Conservation (phyloP, 768 basidiomycete genomes). For the Pleurotus platypus region DNA sequence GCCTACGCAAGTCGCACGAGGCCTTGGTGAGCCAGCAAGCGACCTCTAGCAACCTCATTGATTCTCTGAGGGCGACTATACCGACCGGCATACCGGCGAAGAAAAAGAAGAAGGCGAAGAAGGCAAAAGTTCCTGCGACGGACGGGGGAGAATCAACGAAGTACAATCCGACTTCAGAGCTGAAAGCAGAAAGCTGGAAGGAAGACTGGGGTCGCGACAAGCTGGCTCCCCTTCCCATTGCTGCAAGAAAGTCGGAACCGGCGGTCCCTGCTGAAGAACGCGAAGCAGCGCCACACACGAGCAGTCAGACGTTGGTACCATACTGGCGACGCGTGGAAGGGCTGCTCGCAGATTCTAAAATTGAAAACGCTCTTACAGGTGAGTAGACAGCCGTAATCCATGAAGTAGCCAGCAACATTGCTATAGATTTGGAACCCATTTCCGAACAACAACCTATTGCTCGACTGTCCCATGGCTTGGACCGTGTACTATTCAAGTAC, state of each 20-base stretch:
- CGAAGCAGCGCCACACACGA: conserved; percentile 7
- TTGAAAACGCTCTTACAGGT: conserved; percentile 37
- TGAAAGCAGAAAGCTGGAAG: background rate
- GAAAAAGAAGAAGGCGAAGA: background rate
- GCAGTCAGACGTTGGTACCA: conserved; percentile 3
- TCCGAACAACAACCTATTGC: conserved; percentile 49
- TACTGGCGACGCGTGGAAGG: conserved; percentile 32
- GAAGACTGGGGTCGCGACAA: conserved; percentile 20
- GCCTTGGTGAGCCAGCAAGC: conserved; percentile 6
- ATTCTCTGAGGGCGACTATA: conserved; percentile 4
- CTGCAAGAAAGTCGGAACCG: background rate
- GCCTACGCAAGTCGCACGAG: background rate
- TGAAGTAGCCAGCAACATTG: background rate
- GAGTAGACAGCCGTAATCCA: background rate
- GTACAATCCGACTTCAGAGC: background rate
- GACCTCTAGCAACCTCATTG: conserved; percentile 8
- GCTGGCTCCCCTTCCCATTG: too few relatives aligned
- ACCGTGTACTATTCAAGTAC: conserved; percentile 75
- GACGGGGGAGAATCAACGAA: background rate
- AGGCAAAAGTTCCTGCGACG: background rate
- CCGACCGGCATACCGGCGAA: background rate
- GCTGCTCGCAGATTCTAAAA: conserved; percentile 21
- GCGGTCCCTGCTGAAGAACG: conserved; percentile 2
- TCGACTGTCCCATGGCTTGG: conserved; percentile 57
- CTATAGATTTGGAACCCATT: conserved; percentile 37